phyloP scores from a whole-genome alignment of 768 basidiomycete species.

The Suillus fuscotomentosus region DNA sequence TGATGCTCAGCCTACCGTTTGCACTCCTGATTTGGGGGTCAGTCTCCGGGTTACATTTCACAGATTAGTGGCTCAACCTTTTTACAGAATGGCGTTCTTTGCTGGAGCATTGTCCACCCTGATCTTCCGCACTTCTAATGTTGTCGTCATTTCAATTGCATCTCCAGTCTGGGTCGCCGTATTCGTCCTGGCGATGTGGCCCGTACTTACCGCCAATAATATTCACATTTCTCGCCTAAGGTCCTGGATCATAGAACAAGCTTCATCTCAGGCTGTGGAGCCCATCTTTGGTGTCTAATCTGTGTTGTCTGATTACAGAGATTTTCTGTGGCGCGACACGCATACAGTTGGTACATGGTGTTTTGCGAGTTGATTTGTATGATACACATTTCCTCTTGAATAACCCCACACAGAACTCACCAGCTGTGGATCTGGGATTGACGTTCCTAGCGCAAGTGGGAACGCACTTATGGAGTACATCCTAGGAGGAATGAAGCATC shows the following conservation, averaged over 20 bases:
- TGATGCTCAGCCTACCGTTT: slow-evolving; percentile 32
- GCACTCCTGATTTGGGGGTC: slow-evolving; percentile 33
- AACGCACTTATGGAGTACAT: too few species aligned
- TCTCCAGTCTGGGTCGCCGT: slow-evolving; percentile 2
- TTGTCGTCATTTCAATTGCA: background rate
- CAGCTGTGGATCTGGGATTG: background rate
- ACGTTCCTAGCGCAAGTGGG: background rate
- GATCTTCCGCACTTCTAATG: background rate
- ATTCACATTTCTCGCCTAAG: background rate
- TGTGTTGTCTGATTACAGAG: background rate
- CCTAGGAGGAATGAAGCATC: too few species aligned
- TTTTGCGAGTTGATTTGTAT: background rate
- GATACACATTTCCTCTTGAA: background rate
- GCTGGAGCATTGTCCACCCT: background rate
- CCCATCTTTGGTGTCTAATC: background rate
- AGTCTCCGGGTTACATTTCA: slow-evolving; percentile 1
- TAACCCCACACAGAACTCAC: background rate
- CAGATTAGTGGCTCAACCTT: background rate
- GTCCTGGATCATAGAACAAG: background rate
- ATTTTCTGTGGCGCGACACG: background rate
- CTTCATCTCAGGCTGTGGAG: background rate
- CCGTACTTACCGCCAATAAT: background rate
- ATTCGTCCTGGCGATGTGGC: slow-evolving; percentile 2
- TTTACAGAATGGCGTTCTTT: slow-evolving; percentile 7
- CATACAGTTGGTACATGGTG: background rate